Evolutionary conservation across 345 rosid species (phyloP).

Genomic region (Camelina hispida): DNA sequence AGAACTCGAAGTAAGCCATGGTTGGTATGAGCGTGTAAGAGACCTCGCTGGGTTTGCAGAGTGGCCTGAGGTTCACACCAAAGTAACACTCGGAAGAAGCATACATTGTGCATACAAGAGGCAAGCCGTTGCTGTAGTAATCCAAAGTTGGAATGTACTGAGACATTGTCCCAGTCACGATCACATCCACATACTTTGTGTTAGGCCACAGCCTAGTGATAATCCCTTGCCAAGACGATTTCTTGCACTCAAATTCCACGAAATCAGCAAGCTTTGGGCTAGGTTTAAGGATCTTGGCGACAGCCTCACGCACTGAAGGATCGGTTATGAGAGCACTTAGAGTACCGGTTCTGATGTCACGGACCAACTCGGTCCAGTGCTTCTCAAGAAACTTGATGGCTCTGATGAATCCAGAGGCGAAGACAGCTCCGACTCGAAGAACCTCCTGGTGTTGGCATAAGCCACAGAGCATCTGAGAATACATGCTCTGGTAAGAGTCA

Average conservation of each 20-base stretch:
- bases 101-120: conserved; percentile 97
- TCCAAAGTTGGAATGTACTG: conserved; percentile 96
- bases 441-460: conserved; percentile 67
- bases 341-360: conserved; percentile 63
- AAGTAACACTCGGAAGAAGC: conserved; percentile 98
- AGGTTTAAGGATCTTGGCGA: conserved; percentile 65
- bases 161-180: conserved; percentile 99
- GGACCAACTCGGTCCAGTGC: conserved; percentile 57
- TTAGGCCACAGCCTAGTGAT: conserved; percentile 79
- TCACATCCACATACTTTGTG: conserved; percentile 89
- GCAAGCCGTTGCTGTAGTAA: conserved; percentile 82
- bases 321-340: conserved; percentile 60
- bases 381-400: conserved; percentile 81
- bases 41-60: conserved; percentile 87
- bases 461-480: conserved; percentile 80
- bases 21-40: conserved; percentile 88
- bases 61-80: conserved; percentile 84
- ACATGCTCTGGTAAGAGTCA: conserved; percentile 86
- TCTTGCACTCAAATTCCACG: conserved; percentile 57
- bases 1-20: conserved; percentile 96
- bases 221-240: conserved; percentile 71
- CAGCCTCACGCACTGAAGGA: conserved; percentile 62
- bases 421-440: conserved; percentile 82
- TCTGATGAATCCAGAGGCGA: conserved; percentile 83
- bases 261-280: conserved; percentile 65